Evolutionary conservation across 2,329 filamentous ascomycete species (phyloP).

Genomic region (Scopulariopsis brevicaulis): DNA sequence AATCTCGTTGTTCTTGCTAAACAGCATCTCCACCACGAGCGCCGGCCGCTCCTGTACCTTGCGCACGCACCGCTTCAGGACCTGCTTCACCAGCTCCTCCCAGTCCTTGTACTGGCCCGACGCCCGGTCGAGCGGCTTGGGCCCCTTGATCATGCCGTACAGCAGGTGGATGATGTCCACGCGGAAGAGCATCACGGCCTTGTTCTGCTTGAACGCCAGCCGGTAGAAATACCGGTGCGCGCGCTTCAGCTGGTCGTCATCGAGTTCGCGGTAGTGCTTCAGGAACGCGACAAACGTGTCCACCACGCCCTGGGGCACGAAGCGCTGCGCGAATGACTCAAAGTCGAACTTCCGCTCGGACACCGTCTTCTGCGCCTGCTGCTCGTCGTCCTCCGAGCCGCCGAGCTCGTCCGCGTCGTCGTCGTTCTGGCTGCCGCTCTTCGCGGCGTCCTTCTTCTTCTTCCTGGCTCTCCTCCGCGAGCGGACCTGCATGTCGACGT

Average conservation of each 20-base stretch:
- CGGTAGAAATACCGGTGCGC: constrained; percentile 91
- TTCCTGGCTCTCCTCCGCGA: constrained; percentile 62
- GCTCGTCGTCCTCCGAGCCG: constrained; percentile 61
- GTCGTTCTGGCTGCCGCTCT: constrained; percentile 26
- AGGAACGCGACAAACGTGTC: constrained; percentile 80
- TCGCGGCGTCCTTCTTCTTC: constrained; percentile 55
- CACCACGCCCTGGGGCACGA: constrained; percentile 73
- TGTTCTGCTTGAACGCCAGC: constrained; percentile 87
- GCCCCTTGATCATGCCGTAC: constrained; percentile 85
- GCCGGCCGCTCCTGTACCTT: constrained; percentile 80
- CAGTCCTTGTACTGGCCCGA: constrained; percentile 71
- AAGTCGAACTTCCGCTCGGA: constrained; percentile 94
- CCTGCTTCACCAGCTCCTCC: constrained; percentile 78
- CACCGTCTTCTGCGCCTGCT: constrained; percentile 56
- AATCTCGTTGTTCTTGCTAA: constrained; percentile 79
- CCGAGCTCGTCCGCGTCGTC: constrained; percentile 47
- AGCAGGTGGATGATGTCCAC: constrained; percentile 85
- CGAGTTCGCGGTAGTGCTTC: constrained; percentile 70
- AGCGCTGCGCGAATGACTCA: constrained; percentile 66
- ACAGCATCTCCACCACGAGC: constrained; percentile 81
- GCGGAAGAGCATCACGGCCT: constrained; percentile 78
- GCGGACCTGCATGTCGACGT: constrained; percentile 84
- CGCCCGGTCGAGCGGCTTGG: constrained; percentile 58
- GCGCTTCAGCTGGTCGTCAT: constrained; percentile 72
- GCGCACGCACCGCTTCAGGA: constrained; percentile 70